Evolutionary conservation across 352 stramenopile species (phyloP).

Genomic region (Pythium pyrilobum): DNA sequence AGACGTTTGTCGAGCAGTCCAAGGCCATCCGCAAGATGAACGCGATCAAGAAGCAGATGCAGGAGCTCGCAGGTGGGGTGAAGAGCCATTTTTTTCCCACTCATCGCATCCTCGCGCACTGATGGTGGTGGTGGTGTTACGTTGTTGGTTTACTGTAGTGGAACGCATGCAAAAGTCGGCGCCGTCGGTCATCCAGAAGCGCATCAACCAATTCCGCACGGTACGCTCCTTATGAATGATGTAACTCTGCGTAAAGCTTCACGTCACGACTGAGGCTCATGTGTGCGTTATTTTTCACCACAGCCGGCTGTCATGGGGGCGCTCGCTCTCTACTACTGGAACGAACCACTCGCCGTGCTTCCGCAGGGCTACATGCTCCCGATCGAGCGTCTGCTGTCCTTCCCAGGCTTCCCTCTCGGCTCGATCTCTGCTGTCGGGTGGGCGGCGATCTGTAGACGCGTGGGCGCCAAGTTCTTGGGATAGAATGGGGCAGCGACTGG

Average conservation of each 20-base stretch:
- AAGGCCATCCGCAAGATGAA: slow-evolving; percentile 86
- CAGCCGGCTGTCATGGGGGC: slow-evolving; percentile 56
- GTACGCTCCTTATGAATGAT: no score
- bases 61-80: slow-evolving; percentile 60
- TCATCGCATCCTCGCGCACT: no score
- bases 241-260: no score
- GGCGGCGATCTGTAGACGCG: slow-evolving; percentile 68
- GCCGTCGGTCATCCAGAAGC: slow-evolving; percentile 70
- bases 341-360: slow-evolving; percentile 63
- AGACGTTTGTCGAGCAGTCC: slow-evolving; percentile 86
- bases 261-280: no score
- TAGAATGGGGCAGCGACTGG: no score
- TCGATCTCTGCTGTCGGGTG: slow-evolving; percentile 72
- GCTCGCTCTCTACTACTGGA: slow-evolving; percentile 69
- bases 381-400: slow-evolving; percentile 67
- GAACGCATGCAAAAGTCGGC: slow-evolving; percentile 59
- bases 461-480: slow-evolving; percentile 58
- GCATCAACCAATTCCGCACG: slow-evolving; percentile 62
- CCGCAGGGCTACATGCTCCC: slow-evolving; percentile 72
- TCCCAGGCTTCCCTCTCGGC: slow-evolving; percentile 72
- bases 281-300: slow-evolving; percentile 1
- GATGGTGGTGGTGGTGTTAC: background rate
- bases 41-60: slow-evolving; percentile 76
- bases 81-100: background rate
- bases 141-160: slow-evolving; percentile 15